Base-by-base conservation (phyloP, 1,284 basidiomycete species). In the Ustilago loliicola region DNA sequence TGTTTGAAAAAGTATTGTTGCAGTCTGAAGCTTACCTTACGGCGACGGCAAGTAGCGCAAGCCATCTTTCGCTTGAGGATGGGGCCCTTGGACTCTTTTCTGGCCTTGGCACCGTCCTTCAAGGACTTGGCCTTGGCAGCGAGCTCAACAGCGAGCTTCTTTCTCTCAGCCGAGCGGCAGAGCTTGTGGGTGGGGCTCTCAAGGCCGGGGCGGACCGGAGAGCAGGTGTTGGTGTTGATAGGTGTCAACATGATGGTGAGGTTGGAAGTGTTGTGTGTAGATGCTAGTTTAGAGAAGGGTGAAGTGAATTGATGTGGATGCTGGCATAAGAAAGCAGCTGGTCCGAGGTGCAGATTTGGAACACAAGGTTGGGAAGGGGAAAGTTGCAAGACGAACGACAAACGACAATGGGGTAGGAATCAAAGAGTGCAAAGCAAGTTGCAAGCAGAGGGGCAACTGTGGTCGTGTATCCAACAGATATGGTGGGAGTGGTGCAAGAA, bases 41-140 rank as follows among this genome's bases (percentile, higher is more conserved):
- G 75, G 23, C 75, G 70, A 52, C 75, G 70, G 64, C 75, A 77
- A 50, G 75, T 77, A 42, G 75, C 75, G 50, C 75, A 77, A 45
- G 75, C 75, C 75, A 77, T 77, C 66, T 77, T 77, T 23, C 75
- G 70, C 66, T 77, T 77, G 34, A 77, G 75, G 56, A 77, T 77
- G 27, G 75, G 70, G 30, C 75, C 75, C 56, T 77, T 77, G 59
- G 75, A 72, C 58, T 77, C 75, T 38, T 77, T 77, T 42, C 63
- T 72, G 1, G 75, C 66, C 61, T 77, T 77, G 66, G 63, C 61
- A 29, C 58, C 52, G 34, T 70, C 75, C 70, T 77, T 77, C 50
- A 77, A 56, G 56, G 75, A 68, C 58, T 77, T 77, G 51, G 55
- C 61, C 64, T 72, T 77, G 57, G 66, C 66, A 56, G 75, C 70